Base-by-base conservation (phyloP, 2,329 filamentous ascomycete species). In the Paraphaeosphaeria sporulosa region DNA sequence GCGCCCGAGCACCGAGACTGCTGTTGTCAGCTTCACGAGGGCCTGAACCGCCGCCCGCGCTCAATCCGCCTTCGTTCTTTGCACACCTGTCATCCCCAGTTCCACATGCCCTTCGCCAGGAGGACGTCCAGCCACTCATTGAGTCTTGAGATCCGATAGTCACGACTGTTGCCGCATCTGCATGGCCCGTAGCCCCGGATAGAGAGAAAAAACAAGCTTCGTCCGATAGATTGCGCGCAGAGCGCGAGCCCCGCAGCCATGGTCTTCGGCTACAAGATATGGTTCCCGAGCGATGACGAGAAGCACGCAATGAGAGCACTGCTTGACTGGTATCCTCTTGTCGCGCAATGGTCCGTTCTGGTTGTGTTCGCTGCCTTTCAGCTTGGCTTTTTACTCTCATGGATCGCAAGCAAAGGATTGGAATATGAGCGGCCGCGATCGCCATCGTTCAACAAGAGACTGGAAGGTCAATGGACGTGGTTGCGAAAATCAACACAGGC, bases 341-440 rank as follows among this genome's bases (percentile, higher is more conserved):
- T 85, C 40, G 86, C 86, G 17, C 86, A 88, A 71, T 74, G 81
- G 62, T 87, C 86, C 1, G 78, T 83, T 5, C 60, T 87, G 9
- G 63, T 82, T 4, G 74, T 83, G 27, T 66, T 86, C 15, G 64
- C 79, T 3, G 60, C 81, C 2, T 80, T 81, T 51, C 80, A 81
- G 61, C 23, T 78, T 21, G 76, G 70, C 44, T 80, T 79, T 55
- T 61, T 81, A 19, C 43, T 74, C 2, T 61, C 60, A 8, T 80
- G 78, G 75, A 38, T 76, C 6, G 64, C 69, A 21, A 64, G 64
- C 34, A 65, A 64, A 9, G 71, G 68, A 5, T 49, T 72, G 54
- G 70, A 70, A 38, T 65, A 71, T 65, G 74, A 78, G 55, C 67
- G 64, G 27, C 80, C 80, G 30, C 77, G 76, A 58, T 81, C 80